phyloP scores from a whole-genome alignment of 805 yeast species.

The Kuraishia ogatae region DNA sequence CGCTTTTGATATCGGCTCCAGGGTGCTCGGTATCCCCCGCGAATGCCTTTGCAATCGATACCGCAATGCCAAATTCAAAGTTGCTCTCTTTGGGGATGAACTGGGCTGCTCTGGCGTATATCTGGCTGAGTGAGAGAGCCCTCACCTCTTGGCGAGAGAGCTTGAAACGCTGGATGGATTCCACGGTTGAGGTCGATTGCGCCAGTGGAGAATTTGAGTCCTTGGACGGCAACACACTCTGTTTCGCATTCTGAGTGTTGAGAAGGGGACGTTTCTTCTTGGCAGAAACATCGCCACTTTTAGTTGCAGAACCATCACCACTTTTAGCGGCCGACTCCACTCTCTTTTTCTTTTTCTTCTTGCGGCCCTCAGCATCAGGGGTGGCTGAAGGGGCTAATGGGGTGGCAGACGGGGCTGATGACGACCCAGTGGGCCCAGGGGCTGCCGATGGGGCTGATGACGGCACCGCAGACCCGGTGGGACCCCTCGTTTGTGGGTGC shows the following conservation, averaged over 20 bases:
- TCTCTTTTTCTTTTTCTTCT: not conserved
- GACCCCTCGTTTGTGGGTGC: not conserved
- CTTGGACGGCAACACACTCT: too few relatives aligned
- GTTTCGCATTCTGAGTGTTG: not conserved
- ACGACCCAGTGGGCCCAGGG: too few relatives aligned
- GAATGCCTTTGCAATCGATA: slow-evolving; percentile 67
- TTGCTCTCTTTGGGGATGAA: slow-evolving; percentile 54
- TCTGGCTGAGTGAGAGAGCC: slow-evolving; percentile 47
- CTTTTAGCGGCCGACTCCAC: too few relatives aligned
- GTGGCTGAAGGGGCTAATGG: too few relatives aligned
- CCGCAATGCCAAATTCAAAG: slow-evolving; percentile 53
- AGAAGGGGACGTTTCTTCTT: slow-evolving; percentile 7
- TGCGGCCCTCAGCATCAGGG: not conserved
- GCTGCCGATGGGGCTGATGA: too few relatives aligned
- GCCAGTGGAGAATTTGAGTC: too few relatives aligned
- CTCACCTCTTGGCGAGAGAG: slow-evolving; percentile 45
- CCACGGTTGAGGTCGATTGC: not conserved
- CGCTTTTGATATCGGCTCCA: not conserved
- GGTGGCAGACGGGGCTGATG: too few relatives aligned
- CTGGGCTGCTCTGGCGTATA: slow-evolving; percentile 51
- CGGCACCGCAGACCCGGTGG: too few relatives aligned
- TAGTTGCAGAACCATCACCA: too few relatives aligned
- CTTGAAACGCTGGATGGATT: not conserved
- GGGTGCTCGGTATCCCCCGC: slow-evolving; percentile 25
- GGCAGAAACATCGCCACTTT: too few relatives aligned